Evolutionary conservation across 352 stramenopile genomes (phyloP).

Genomic region (Phytophthora brassicae): DNA sequence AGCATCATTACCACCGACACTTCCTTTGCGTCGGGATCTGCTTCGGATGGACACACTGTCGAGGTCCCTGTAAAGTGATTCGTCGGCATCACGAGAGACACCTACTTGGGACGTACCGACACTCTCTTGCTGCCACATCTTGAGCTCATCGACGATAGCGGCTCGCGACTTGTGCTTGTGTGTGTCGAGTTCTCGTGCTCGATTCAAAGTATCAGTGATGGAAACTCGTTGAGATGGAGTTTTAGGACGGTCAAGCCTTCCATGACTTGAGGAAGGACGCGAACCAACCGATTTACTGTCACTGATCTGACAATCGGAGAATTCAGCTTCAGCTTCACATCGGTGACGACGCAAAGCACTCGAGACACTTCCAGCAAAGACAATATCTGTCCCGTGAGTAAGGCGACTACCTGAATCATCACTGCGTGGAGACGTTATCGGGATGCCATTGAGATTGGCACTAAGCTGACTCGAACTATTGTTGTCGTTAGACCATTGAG

Average conservation of each 20-base stretch:
- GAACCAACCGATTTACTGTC: constrained; percentile 2
- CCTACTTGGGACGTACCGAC: constrained; percentile 40
- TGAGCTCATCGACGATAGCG: constrained; percentile 65
- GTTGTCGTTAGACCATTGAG: constrained; percentile 11
- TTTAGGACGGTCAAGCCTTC: constrained; percentile 42
- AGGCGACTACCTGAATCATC: constrained; percentile 74
- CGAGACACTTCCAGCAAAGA: constrained; percentile 89
- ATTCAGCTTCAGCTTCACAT: constrained; percentile 51
- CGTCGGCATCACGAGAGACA: constrained; percentile 31
- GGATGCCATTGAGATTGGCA: constrained; percentile 17
- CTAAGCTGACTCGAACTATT: constrained; percentile 28
- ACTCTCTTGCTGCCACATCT: constrained; percentile 67
- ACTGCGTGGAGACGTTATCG: constrained; percentile 23
- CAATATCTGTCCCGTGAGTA: constrained; percentile 87
- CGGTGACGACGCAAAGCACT: constrained; percentile 74
- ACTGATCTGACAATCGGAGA: too few species aligned
- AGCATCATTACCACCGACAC: constrained; percentile 15
- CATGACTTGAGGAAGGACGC: constrained; percentile 16
- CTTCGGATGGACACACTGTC: constrained; percentile 2
- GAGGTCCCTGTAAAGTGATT: constrained; percentile 16
- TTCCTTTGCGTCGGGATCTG: constrained; percentile 30
- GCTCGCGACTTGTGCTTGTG: constrained; percentile 65
- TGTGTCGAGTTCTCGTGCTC: constrained; percentile 60
- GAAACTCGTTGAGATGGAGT: constrained; percentile 63
- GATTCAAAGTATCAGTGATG: constrained; percentile 80